Evolutionary conservation across 306 rosid species (phyloP).

Genomic region (Corylus americana): DNA sequence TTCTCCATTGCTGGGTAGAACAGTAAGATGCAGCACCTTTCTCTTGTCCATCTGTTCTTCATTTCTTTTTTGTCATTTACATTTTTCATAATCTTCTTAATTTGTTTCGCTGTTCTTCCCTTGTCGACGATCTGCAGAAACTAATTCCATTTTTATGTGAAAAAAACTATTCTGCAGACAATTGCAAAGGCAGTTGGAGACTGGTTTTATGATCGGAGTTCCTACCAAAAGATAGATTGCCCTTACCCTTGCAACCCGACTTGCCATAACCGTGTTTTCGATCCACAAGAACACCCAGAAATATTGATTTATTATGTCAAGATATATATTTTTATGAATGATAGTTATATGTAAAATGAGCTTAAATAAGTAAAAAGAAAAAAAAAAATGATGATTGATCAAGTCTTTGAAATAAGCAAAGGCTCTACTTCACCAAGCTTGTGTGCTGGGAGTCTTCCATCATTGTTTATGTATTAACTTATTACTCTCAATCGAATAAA

Average conservation of each 20-base stretch:
- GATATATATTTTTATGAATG: constrained; percentile 14
- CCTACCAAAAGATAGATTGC: constrained; percentile 75
- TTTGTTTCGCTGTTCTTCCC: not conserved
- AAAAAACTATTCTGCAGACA: constrained; percentile 50
- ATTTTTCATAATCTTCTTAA: not conserved
- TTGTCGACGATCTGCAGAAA: not conserved
- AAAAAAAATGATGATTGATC: constrained; percentile 17
- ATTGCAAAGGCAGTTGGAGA: constrained; percentile 88
- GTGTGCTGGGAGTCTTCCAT: constrained; percentile 46
- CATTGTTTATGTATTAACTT: constrained; percentile 31
- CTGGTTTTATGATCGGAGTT: constrained; percentile 71
- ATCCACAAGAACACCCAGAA: constrained; percentile 38
- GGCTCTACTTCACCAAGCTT: constrained; percentile 47
- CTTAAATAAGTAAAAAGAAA: constrained; percentile 14
- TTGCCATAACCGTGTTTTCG: constrained; percentile 68
- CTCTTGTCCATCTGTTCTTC: not conserved
- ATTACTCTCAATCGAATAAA: constrained; percentile 21
- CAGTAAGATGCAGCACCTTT: constrained; percentile 46
- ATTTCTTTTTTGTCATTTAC: not conserved
- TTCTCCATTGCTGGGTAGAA: constrained; percentile 63
- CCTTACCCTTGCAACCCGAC: constrained; percentile 94
- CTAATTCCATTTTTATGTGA: constrained; percentile 12
- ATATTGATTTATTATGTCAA: constrained; percentile 36
- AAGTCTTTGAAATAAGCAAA: constrained; percentile 35
- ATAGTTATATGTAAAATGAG: constrained; percentile 21